A percentile compares a stretch with the other conserved stretches of the same genome.
Evolutionary conservation across 1,284 basidiomycete species (phyloP).

Genomic region (Pholiota adiposa): DNA sequence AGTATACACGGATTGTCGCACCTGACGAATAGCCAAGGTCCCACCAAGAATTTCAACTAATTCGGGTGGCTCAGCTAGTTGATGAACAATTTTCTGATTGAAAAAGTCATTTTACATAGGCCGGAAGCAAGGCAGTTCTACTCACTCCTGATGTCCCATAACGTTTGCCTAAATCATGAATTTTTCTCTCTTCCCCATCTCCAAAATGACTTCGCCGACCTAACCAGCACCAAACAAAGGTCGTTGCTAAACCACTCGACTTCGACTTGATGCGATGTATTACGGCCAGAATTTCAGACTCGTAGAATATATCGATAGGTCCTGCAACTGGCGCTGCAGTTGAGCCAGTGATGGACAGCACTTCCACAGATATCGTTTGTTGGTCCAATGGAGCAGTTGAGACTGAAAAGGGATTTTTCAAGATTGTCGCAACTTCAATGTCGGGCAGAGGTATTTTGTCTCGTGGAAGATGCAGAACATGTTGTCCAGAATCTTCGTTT

Average conservation of each 20-base stretch:
- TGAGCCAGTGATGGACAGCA: slow-evolving; percentile 59
- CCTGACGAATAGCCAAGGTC: slow-evolving; percentile 69
- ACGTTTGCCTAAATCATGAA: slow-evolving; percentile 69
- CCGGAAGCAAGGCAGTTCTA: slow-evolving; percentile 7
- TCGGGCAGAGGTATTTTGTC: slow-evolving; percentile 50
- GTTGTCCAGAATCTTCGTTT: background rate
- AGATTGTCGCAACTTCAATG: slow-evolving; percentile 52
- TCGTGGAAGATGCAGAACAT: slow-evolving; percentile 1
- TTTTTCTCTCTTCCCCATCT: slow-evolving; percentile 64
- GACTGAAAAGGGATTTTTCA: slow-evolving; percentile 34
- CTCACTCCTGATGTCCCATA: slow-evolving; percentile 68
- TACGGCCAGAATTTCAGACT: slow-evolving; percentile 68
- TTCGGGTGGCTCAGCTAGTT: slow-evolving; percentile 64
- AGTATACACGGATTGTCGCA: slow-evolving; percentile 28
- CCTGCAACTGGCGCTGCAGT: slow-evolving; percentile 47
- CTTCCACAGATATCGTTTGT: slow-evolving; percentile 72
- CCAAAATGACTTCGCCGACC: slow-evolving; percentile 56
- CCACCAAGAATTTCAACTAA: slow-evolving; percentile 69
- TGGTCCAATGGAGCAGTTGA: slow-evolving; percentile 40
- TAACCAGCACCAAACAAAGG: slow-evolving; percentile 75
- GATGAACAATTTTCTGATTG: slow-evolving; percentile 54
- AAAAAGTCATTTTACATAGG: background rate
- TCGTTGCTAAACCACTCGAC: slow-evolving; percentile 65
- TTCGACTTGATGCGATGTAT: slow-evolving; percentile 70
- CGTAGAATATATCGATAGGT: slow-evolving; percentile 65